Percentiles rank a stretch among this genome's conserved stretches.
These are phyloP conservation scores for Ballota nigra DNA, from an alignment of 257 asterid genomes.

Conservation along the genomic window DNA sequence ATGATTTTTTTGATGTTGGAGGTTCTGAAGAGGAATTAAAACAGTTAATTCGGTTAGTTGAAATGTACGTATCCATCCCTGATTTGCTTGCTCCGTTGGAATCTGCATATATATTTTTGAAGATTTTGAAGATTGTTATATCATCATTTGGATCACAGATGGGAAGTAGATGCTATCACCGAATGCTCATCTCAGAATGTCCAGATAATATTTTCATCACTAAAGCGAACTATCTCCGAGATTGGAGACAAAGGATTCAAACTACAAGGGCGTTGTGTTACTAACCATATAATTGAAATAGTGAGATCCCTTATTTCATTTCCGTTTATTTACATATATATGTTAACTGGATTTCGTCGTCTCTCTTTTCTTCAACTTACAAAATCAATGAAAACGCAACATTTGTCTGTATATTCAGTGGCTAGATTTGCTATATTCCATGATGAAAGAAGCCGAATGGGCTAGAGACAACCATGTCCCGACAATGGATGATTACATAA, in stretches of 20 bases:
- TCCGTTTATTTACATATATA: background rate
- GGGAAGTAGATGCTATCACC: constrained; percentile 58
- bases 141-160: constrained; percentile 42
- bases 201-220: constrained; percentile 66
- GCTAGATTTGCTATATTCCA: constrained; percentile 62
- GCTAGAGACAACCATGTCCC: constrained; percentile 38
- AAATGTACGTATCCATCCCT: constrained; percentile 39
- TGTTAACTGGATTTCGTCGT: background rate
- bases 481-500: constrained; percentile 68
- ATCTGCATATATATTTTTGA: background rate
- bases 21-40: constrained; percentile 78
- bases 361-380: background rate
- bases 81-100: background rate
- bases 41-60: constrained; percentile 61
- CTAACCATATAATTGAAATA: constrained; percentile 56
- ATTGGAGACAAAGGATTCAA: constrained; percentile 53
- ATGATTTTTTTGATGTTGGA: constrained; percentile 86
- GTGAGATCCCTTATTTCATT: constrained; percentile 45
- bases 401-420: constrained; percentile 63
- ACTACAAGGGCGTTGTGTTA: constrained; percentile 58
- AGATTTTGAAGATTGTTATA: constrained; percentile 3
- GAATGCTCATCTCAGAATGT: constrained; percentile 65
- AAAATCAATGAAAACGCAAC: background rate
- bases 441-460: constrained; percentile 91
- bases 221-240: constrained; percentile 55